A percentile compares a stretch with the other conserved stretches of the same genome.
Evolutionary conservation across 805 yeast genomes (phyloP).

Genomic region (Starmerella stigmatis): DNA sequence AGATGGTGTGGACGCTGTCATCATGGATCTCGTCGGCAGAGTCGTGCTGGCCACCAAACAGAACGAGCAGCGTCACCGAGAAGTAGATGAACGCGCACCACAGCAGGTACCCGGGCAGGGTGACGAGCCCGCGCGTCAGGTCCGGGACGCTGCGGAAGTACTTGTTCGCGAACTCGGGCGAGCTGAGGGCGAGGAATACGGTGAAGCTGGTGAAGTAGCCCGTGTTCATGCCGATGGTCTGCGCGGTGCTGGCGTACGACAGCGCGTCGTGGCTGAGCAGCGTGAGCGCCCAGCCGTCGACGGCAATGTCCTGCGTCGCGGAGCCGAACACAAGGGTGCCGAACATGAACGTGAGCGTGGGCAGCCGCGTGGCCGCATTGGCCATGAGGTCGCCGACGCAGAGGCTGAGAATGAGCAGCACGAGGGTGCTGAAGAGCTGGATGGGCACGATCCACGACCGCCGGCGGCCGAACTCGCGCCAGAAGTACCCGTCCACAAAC

Average conservation of each 20-base stretch:
- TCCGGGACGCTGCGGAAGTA: constrained; percentile 56
- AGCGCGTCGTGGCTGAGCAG: constrained; percentile 66
- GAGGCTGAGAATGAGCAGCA: constrained; percentile 56
- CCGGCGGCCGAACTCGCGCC: constrained; percentile 61
- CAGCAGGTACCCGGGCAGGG: constrained; percentile 62
- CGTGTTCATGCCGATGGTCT: constrained; percentile 85
- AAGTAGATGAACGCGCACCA: constrained; percentile 71
- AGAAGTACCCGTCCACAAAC: constrained; percentile 78
- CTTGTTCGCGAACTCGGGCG: constrained; percentile 84
- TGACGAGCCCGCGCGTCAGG: constrained; percentile 49
- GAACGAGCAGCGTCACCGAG: constrained; percentile 51
- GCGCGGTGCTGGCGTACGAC: constrained; percentile 93
- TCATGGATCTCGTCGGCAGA: constrained; percentile 31
- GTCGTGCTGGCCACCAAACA: constrained; percentile 58
- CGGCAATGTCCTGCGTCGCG: constrained; percentile 98
- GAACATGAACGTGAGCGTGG: constrained; percentile 56
- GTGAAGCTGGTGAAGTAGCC: constrained; percentile 91
- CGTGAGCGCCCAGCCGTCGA: constrained; percentile 97
- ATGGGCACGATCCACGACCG: constrained; percentile 92
- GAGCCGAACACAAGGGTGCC: constrained; percentile 73
- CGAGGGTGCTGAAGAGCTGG: constrained; percentile 65
- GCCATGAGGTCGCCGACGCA: constrained; percentile 42
- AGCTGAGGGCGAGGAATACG: constrained; percentile 77
- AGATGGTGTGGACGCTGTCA: constrained; percentile 26
- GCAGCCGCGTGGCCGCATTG: constrained; percentile 40